A percentile compares a stretch with the other conserved stretches of the same genome.
phyloP scores from a whole-genome alignment of 805 yeast genomes.

The Komagataella pastoris region DNA sequence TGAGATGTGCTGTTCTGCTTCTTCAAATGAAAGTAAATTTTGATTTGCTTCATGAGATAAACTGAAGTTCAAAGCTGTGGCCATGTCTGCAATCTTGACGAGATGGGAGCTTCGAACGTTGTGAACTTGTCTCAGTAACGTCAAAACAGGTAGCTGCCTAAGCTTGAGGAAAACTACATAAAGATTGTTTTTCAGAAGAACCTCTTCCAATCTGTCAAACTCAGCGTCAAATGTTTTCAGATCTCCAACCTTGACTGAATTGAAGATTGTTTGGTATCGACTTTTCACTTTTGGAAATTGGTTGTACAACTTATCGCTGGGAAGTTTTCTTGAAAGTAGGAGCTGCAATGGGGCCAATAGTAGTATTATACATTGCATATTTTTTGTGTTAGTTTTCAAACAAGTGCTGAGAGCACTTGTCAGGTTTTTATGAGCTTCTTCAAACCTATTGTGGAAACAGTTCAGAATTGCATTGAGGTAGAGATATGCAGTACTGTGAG shows the following conservation, averaged over 20 bases:
- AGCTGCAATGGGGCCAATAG: constrained; percentile 54
- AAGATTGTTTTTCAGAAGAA: constrained; percentile 44
- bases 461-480: constrained; percentile 60
- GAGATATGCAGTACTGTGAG: constrained; percentile 46
- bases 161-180: constrained; percentile 46
- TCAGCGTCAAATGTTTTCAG: constrained; percentile 32
- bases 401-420: constrained; percentile 30
- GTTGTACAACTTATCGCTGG: constrained; percentile 25
- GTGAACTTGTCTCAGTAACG: constrained; percentile 28
- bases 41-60: constrained; percentile 10
- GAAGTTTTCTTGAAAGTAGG: constrained; percentile 31
- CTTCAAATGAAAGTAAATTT: constrained; percentile 23
- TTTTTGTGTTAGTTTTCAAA: constrained; percentile 13
- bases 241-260: constrained; percentile 41
- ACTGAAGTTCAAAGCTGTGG: constrained; percentile 26
- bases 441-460: constrained; percentile 51
- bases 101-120: constrained; percentile 15
- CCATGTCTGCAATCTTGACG: constrained; percentile 24
- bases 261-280: constrained; percentile 33
- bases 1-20: constrained; percentile 59
- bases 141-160: constrained; percentile 33
- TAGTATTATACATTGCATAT: constrained; percentile 34
- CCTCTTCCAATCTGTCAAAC: constrained; percentile 27
- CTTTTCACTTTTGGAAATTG: constrained; percentile 25
- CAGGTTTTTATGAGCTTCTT: constrained; percentile 35